A percentile compares a stretch with the other conserved stretches of the same genome.
Conservation (phyloP, 2,329 filamentous ascomycete species). For the Colletotrichum echinochloae region DNA sequence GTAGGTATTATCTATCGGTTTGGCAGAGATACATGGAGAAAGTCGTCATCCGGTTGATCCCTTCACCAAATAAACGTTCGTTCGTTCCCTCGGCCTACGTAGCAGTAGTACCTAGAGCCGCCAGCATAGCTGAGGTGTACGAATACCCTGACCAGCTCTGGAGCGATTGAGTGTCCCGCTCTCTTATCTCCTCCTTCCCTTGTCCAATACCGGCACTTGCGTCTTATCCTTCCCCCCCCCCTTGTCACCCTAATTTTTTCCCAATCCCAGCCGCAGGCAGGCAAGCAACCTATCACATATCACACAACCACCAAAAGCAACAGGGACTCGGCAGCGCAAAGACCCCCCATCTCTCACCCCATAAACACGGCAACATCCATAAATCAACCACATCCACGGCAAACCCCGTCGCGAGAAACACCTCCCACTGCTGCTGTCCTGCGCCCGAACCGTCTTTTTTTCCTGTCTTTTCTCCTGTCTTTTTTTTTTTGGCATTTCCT, state of each 20-base stretch:
- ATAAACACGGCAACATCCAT: conserved; percentile 38
- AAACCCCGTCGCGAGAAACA: conserved; percentile 34
- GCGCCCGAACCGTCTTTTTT: not conserved
- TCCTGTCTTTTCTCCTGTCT: not conserved
- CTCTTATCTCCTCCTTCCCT: not conserved
- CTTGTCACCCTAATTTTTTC: not conserved
- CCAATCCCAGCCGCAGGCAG: not conserved
- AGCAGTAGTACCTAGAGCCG: too few relatives aligned
- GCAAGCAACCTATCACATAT: not conserved
- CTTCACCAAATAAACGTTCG: not conserved
- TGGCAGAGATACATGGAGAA: not conserved
- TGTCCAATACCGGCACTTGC: not conserved
- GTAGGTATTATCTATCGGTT: not conserved
- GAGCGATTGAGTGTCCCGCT: too few relatives aligned
- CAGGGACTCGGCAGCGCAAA: conserved; percentile 1
- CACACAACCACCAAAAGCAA: not conserved
- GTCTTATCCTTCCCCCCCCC: not conserved
- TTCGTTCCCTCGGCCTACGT: not conserved
- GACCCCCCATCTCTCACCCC: conserved; percentile 1
- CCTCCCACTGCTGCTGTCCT: not conserved
- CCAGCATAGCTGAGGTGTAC: not conserved
- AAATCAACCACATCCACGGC: conserved; percentile 12
- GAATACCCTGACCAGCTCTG: not conserved
- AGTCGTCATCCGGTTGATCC: not conserved
- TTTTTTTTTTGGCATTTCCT: too few relatives aligned